phyloP scores from a whole-genome alignment of 2,329 filamentous ascomycete genomes.

The Calonectria crousiana region DNA sequence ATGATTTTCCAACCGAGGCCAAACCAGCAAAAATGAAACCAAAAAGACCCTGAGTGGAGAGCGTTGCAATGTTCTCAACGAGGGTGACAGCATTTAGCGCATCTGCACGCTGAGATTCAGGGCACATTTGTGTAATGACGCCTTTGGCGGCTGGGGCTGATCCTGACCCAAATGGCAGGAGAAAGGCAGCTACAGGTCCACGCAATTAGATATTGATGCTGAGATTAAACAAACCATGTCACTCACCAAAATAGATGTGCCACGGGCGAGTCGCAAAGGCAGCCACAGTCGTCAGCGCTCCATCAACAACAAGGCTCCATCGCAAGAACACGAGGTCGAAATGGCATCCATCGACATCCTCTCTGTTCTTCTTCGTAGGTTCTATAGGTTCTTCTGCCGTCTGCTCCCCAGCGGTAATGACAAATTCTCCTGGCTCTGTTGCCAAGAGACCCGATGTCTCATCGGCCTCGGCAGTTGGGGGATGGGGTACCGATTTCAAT shows the following conservation, averaged over 20 bases:
- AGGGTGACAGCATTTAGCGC: conserved; percentile 77
- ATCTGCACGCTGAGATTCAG: conserved; percentile 71
- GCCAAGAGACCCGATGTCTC: conserved; percentile 44
- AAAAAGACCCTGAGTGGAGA: conserved; percentile 75
- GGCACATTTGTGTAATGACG: conserved; percentile 79
- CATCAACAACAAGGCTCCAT: conserved; percentile 75
- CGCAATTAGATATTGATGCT: background rate
- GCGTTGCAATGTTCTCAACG: conserved; percentile 75
- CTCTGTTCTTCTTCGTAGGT: conserved; percentile 32
- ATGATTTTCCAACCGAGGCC: conserved; percentile 68
- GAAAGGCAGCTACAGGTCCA: conserved; percentile 63
- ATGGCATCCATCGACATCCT: conserved; percentile 61
- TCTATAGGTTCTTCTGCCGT: conserved; percentile 59
- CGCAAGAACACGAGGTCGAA: conserved; percentile 78
- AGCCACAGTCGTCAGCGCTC: conserved; percentile 71
- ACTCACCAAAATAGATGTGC: conserved; percentile 74
- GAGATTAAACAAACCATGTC: background rate
- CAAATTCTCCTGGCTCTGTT: conserved; percentile 55
- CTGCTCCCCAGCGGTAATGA: conserved; percentile 54
- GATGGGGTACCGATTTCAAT: conserved; percentile 14
- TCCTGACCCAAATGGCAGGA: conserved; percentile 77
- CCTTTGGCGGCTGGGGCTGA: conserved; percentile 78
- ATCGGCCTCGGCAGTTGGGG: conserved; percentile 18
- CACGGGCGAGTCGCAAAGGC: conserved; percentile 72
- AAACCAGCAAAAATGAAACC: conserved; percentile 75